Base-by-base conservation (phyloP, 208 protist genomes). In the Crithidia fasciculata region DNA sequence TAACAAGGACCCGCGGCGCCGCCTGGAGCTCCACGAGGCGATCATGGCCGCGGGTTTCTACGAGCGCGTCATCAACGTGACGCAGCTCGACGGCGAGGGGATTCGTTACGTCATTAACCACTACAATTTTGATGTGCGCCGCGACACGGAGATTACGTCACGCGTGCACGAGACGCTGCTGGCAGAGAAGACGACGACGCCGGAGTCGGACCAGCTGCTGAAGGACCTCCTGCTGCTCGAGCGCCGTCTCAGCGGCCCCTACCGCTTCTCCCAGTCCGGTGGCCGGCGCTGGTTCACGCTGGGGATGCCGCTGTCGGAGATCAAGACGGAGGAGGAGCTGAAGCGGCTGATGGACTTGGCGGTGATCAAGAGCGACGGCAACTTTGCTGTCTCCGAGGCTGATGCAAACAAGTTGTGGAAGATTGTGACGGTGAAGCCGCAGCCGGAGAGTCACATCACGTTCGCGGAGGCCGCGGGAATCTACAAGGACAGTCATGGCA, bases 21-120 rank as follows among this genome's bases (percentile, higher is more conserved):
- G 93, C 9, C 76, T 95, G 19, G 84, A 95, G 72, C 59, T 97
- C 5, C 93, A 97, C 64, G 90, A 97, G 63, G 84, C 84, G n/a
- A 90, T 97, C 69, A 97, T 97, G 93, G 93, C 86, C 9, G 85
- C 86, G 4, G 93, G 93, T 41, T 97, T 92, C 74, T 95, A 97
- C 72, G 79, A 87, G 50, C 82, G 90, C 8, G 78, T 80, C 15
- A 84, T 88, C 36, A 90, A 72, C 60, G 57, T 74, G 0, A 94
- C 71, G n/a, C 79, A 87, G 40, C 80, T 95, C 8, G 84, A 92
- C 45, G 90, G 90, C 18, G 90, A 95, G 74, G 72, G 67, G 13
- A 83, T 87, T 41, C 83, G 93, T 28, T 97, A 95, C 81, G 88
- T 94, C 16, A 65, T 95, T 16, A 87, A 95, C 65, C 93, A 97